These are phyloP conservation scores for Gossypium gossypioides DNA, from an alignment of 441 rosid genomes.

Conservation along the genomic window DNA sequence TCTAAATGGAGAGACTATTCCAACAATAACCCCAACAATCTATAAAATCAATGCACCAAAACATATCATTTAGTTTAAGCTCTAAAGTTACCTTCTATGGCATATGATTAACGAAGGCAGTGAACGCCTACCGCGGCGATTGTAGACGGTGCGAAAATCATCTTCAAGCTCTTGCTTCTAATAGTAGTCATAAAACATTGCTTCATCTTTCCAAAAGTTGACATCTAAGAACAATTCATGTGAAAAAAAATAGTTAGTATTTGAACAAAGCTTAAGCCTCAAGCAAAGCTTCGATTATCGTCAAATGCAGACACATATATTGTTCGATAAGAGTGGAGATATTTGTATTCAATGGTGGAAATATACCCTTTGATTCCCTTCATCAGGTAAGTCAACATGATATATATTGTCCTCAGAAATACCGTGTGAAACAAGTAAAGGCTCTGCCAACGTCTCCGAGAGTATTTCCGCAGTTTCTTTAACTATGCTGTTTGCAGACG, in stretches of 20 bases:
- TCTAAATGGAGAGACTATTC: slow-evolving; percentile 25
- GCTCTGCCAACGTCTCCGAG: slow-evolving; percentile 3
- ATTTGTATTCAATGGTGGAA: not conserved
- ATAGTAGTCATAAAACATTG: slow-evolving; percentile 5
- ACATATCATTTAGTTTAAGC: not conserved
- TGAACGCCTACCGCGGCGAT: slow-evolving; percentile 25
- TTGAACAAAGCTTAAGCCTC: not conserved
- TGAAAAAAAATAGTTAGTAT: not conserved
- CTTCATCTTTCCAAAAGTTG: slow-evolving; percentile 5
- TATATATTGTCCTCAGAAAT: not conserved
- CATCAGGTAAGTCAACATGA: slow-evolving; percentile 2
- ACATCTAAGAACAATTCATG: slow-evolving; percentile 2
- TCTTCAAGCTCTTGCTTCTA: slow-evolving; percentile 18
- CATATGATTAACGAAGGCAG: not conserved
- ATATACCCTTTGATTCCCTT: slow-evolving; percentile 1
- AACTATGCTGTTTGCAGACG: slow-evolving; percentile 4
- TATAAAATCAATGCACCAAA: not conserved
- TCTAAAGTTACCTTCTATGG: not conserved
- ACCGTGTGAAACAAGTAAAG: slow-evolving; percentile 13
- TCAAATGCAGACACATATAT: not conserved
- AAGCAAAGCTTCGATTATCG: not conserved
- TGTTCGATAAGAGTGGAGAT: too few relatives aligned
- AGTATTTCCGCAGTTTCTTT: not conserved
- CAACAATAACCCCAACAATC: slow-evolving; percentile 22
- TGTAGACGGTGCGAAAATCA: slow-evolving; percentile 27